These are phyloP conservation scores for Sporisorium reilianum DNA, from an alignment of 1,284 basidiomycete species.

Conservation along the genomic window DNA sequence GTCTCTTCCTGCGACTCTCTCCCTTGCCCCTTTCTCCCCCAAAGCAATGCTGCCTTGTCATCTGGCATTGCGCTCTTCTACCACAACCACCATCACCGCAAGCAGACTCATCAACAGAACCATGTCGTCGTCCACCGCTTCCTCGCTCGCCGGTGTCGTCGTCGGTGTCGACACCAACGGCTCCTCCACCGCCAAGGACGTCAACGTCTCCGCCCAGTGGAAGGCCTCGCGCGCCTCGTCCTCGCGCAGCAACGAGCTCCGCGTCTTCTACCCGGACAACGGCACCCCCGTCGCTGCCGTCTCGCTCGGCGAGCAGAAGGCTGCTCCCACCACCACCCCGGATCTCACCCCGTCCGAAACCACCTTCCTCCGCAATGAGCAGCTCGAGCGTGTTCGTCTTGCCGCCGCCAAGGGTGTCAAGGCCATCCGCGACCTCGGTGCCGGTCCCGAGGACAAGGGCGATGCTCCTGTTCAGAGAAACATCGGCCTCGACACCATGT, in stretches of 20 bases:
- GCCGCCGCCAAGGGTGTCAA: conserved; percentile 66
- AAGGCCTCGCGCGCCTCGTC: conserved; percentile 58
- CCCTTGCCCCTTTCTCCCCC: background rate
- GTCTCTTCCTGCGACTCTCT: background rate
- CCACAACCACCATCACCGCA: conserved; percentile 15
- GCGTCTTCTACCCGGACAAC: conserved; percentile 61
- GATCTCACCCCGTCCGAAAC: conserved; percentile 57
- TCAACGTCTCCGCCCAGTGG: conserved; percentile 62
- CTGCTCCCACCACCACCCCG: conserved; percentile 60
- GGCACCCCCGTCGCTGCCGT: conserved; percentile 58
- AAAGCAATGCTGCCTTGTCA: conserved; percentile 47
- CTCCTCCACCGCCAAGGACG: conserved; percentile 51
- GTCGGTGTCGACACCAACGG: conserved; percentile 53
- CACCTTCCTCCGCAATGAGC: conserved; percentile 64
- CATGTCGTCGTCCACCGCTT: conserved; percentile 35
- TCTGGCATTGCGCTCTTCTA: conserved; percentile 34
- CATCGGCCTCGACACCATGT: conserved; percentile 61
- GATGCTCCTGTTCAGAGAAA: conserved; percentile 44
- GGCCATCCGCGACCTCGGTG: conserved; percentile 61
- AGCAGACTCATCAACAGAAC: conserved; percentile 16
- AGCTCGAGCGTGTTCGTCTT: conserved; percentile 60
- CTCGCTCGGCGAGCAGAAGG: conserved; percentile 60
- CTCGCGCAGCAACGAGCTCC: conserved; percentile 60
- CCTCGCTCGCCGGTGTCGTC: conserved; percentile 50
- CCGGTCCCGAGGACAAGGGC: conserved; percentile 44